A percentile compares a stretch with the other conserved stretches of the same genome.
Conservation (phyloP, 2,329 filamentous ascomycete species). For the Xylariaceae sp. region DNA sequence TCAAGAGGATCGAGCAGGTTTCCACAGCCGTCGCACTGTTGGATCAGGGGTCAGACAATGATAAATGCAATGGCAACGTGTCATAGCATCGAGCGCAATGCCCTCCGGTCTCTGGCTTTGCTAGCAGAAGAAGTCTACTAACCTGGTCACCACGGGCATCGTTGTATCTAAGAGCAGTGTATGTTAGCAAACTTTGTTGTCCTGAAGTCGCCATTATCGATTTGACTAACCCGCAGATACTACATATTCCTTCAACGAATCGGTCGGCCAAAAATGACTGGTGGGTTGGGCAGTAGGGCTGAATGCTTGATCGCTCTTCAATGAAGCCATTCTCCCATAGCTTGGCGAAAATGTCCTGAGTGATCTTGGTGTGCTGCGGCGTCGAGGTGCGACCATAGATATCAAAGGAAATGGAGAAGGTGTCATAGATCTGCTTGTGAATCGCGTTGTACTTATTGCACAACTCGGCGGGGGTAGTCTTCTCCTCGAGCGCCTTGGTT, state of each 20-base stretch:
- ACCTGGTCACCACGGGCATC: conserved; percentile 48
- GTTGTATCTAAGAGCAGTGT: background rate
- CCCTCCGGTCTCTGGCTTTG: background rate
- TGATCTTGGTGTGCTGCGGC: conserved; percentile 80
- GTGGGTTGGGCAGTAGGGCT: conserved; percentile 84
- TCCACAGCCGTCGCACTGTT: conserved; percentile 64
- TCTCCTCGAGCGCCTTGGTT: conserved; percentile 88
- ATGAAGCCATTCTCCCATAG: conserved; percentile 85
- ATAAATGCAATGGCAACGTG: background rate
- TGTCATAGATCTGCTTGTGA: conserved; percentile 87
- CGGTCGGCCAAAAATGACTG: conserved; percentile 76
- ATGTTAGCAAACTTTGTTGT: background rate
- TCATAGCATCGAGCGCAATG: background rate
- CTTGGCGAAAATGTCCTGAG: conserved; percentile 82
- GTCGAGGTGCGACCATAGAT: conserved; percentile 93
- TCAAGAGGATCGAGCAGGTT: conserved; percentile 66
- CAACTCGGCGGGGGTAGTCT: conserved; percentile 72
- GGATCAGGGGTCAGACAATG: background rate
- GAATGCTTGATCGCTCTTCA: conserved; percentile 78
- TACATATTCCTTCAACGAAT: conserved; percentile 39
- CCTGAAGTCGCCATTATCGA: background rate
- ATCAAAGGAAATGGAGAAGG: conserved; percentile 94
- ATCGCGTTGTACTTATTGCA: conserved; percentile 91
- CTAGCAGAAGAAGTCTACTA: conserved; percentile 1
- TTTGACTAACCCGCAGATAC: conserved; percentile 55